Evolutionary conservation across 106 monocot species (phyloP).

Genomic region (Allium fistulosum): DNA sequence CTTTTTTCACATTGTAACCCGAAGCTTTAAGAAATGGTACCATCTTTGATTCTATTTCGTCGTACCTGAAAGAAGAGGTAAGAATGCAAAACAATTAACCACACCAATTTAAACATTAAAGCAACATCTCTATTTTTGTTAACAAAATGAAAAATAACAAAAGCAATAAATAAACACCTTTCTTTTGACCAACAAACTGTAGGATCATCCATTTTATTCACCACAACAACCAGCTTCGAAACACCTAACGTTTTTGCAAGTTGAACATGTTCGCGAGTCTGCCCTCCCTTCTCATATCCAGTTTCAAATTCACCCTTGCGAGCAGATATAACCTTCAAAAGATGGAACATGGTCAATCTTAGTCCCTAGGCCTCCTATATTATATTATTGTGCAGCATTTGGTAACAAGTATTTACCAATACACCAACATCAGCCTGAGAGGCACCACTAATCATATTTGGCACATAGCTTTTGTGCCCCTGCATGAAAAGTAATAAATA

Average conservation of each 20-base stretch:
- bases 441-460: conserved; percentile 99
- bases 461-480: conserved; percentile 99
- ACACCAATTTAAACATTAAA: not conserved
- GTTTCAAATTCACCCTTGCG: conserved; percentile 99
- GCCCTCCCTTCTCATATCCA: conserved; percentile 95
- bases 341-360: too few relatives aligned
- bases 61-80: conserved; percentile 38
- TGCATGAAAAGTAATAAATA: conserved; percentile 15
- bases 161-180: conserved; percentile 35
- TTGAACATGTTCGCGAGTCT: conserved; percentile 93
- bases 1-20: conserved; percentile 93
- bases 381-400: too few relatives aligned
- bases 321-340: conserved; percentile 88
- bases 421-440: conserved; percentile 99
- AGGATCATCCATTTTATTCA: conserved; percentile 97
- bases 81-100: not conserved
- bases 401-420: conserved; percentile 40
- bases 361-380: too few relatives aligned
- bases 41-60: conserved; percentile 96
- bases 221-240: conserved; percentile 81
- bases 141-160: not conserved
- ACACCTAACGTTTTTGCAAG: conserved; percentile 99
- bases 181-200: conserved; percentile 92
- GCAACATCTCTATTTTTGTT: not conserved
- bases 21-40: conserved; percentile 70